A percentile compares a stretch with the other conserved stretches of the same genome.
These are phyloP conservation scores for Kentomonas sorsogonicus DNA, from an alignment of 208 protist species.

Conservation along the genomic window DNA sequence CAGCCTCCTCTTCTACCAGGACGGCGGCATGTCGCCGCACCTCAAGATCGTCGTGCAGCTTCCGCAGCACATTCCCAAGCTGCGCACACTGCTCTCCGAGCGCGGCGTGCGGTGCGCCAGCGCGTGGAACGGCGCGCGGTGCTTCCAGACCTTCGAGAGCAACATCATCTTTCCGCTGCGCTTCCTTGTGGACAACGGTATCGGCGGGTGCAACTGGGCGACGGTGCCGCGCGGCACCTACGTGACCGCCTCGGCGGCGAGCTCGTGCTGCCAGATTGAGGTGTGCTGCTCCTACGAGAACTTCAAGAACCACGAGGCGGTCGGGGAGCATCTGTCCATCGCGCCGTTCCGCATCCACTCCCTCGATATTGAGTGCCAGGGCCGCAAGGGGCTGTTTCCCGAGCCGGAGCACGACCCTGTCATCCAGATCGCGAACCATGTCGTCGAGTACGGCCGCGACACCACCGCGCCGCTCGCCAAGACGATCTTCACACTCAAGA, in stretches of 20 bases:
- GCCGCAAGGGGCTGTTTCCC: conserved; percentile 97
- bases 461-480: conserved; percentile 52
- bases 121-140: conserved; percentile 65
- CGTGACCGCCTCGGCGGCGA: conserved; percentile 21
- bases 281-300: conserved; percentile 84
- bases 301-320: conserved; percentile 77
- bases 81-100: conserved; percentile 74
- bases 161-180: conserved; percentile 98
- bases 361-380: conserved; percentile 99
- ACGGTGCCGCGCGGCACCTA: conserved; percentile 82
- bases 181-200: conserved; percentile 98
- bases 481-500: conserved; percentile 93
- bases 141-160: conserved; percentile 96
- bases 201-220: conserved; percentile 94
- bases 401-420: conserved; percentile 98
- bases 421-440: conserved; percentile 99
- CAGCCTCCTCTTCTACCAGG: conserved; percentile 80
- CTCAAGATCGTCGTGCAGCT: conserved; percentile 87
- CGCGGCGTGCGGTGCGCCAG: conserved; percentile 60
- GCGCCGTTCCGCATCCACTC: conserved; percentile 98
- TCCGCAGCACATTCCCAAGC: conserved; percentile 86
- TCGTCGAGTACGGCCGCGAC: conserved; percentile 85
- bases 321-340: conserved; percentile 93
- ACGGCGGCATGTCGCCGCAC: conserved; percentile 41
- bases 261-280: conserved; percentile 90